Evolutionary conservation across 2,329 filamentous ascomycete genomes (phyloP).

Genomic region (Aspergillus vadensis): DNA sequence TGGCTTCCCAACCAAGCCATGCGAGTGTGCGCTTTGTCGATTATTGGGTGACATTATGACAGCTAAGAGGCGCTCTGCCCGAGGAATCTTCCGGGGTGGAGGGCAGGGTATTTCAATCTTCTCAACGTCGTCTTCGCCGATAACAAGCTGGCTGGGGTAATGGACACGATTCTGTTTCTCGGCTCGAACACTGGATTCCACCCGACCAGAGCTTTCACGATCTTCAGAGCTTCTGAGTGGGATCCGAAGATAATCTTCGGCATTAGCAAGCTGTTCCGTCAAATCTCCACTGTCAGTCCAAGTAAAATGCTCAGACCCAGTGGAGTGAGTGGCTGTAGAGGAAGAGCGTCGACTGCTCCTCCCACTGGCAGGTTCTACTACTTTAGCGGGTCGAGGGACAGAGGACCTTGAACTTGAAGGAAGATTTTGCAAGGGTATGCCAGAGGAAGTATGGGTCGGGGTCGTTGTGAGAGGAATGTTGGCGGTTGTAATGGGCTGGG

Average conservation of each 20-base stretch:
- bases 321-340: conserved; percentile 51
- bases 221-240: conserved; percentile 68
- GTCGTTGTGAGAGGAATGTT: conserved; percentile 78
- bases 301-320: conserved; percentile 70
- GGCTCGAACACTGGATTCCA: conserved; percentile 36
- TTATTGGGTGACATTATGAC: conserved; percentile 82
- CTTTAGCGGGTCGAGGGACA: conserved; percentile 35
- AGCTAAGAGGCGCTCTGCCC: conserved; percentile 71
- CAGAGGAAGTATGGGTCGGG: conserved; percentile 66
- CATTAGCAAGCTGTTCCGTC: conserved; percentile 83
- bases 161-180: conserved; percentile 66
- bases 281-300: conserved; percentile 97
- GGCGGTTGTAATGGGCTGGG: conserved; percentile 73
- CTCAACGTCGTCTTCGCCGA: conserved; percentile 39
- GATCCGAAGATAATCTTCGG: conserved; percentile 76
- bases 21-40: conserved; percentile 67
- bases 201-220: conserved; percentile 56
- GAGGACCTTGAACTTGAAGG: conserved; percentile 38
- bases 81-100: conserved; percentile 62
- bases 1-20: conserved; percentile 94
- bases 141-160: conserved; percentile 59
- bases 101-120: conserved; percentile 72
- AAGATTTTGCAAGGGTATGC: conserved; percentile 84
- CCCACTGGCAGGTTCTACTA: conserved; percentile 48
- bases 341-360: conserved; percentile 57